phyloP scores from a whole-genome alignment of 257 asterid genomes.

The Solanum bulbocastanum region DNA sequence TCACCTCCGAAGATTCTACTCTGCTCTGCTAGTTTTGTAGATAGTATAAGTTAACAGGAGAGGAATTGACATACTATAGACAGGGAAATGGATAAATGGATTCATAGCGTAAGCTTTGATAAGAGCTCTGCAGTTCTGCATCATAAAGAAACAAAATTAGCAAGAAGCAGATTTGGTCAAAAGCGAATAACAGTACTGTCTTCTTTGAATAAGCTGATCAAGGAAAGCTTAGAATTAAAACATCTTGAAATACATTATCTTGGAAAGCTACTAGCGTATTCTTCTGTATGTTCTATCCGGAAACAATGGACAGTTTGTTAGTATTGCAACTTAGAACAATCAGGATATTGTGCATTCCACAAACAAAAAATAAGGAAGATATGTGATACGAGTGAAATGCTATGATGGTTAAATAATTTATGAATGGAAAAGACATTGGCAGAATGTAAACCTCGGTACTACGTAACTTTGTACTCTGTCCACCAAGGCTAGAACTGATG shows the following conservation, averaged over 20 bases:
- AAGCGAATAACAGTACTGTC: not conserved
- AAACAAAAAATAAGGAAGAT: not conserved
- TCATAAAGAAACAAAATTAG: not conserved
- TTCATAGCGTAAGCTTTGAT: conserved; percentile 80
- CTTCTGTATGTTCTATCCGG: not conserved
- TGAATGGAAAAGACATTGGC: not conserved
- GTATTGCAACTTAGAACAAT: not conserved
- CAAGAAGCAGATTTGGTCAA: not conserved
- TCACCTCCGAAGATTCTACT: conserved; percentile 2
- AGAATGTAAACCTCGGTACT: not conserved
- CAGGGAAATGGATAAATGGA: conserved; percentile 65
- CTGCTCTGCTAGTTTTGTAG: conserved; percentile 45
- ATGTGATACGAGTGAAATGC: not conserved
- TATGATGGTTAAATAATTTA: not conserved
- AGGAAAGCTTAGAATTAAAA: not conserved
- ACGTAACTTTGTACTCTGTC: not conserved
- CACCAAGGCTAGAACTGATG: not conserved
- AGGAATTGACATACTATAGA: conserved; percentile 60
- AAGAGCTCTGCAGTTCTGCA: conserved; percentile 72
- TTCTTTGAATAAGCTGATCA: not conserved
- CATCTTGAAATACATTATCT: not conserved
- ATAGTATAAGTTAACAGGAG: conserved; percentile 49
- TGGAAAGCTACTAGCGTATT: not conserved
- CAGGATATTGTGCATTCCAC: not conserved
- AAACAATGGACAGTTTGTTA: not conserved